Conservation (phyloP, 2,329 filamentous ascomycete genomes). For the Ilyonectria mors-panacis region DNA sequence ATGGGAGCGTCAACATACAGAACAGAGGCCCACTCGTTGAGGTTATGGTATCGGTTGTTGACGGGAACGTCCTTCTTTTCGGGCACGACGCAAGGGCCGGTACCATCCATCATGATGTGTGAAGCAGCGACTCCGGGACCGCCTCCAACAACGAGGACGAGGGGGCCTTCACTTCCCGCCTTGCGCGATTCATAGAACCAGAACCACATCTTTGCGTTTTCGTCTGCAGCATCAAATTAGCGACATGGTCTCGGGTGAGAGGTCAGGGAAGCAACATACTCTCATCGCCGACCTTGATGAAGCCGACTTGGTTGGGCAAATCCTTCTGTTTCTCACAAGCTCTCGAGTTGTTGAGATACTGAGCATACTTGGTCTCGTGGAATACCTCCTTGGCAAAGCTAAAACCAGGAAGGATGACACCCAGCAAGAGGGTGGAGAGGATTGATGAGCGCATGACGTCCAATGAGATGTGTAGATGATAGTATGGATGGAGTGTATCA, state of each 20-base stretch:
- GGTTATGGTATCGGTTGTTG: constrained; percentile 8
- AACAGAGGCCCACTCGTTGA: constrained; percentile 24
- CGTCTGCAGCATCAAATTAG: not conserved
- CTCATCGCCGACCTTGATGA: not conserved
- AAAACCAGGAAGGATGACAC: not conserved
- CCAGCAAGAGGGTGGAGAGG: not conserved
- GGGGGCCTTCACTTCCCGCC: not conserved
- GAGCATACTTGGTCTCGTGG: not conserved
- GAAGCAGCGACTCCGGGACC: constrained; percentile 18
- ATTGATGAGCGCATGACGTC: not conserved
- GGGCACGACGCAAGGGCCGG: constrained; percentile 15
- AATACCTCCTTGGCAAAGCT: not conserved
- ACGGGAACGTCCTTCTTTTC: not conserved
- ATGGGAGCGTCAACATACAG: constrained; percentile 27
- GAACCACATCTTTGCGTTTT: constrained; percentile 6
- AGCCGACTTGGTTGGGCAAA: not conserved
- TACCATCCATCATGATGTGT: constrained; percentile 12
- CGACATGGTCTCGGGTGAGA: not conserved
- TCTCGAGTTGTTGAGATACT: not conserved
- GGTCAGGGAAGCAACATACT: not conserved
- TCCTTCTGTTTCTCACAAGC: not conserved
- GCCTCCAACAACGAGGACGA: constrained; percentile 27
- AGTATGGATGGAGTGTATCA: not conserved
- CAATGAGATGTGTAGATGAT: not conserved
- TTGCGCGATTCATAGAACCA: constrained; percentile 20